Evolutionary conservation across 495 filamentous ascomycete genomes (phyloP), one percentile per base, ranked within the genome.

Genomic region (Tricharina praecox): DNA sequence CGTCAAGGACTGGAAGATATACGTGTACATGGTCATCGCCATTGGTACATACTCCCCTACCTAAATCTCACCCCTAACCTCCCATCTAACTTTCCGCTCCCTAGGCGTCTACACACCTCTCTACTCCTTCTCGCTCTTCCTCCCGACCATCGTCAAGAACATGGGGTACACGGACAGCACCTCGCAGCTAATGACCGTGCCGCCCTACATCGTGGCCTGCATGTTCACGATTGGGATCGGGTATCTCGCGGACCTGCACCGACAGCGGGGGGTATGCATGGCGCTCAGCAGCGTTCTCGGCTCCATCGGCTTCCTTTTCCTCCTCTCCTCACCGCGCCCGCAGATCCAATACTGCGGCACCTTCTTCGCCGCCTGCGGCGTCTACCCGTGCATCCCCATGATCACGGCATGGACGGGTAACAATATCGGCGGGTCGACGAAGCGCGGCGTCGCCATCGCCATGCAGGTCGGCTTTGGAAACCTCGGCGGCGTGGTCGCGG

Each of bases 391-490:
- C 32, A 75, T 82, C 10, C 82, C 82, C 1, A 75, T 79, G 38
- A 74, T 81, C 18, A 68, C 90, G 3, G 80, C 76, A 0, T 92
- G 83, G 84, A 82, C 82, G 37, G 80, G 81, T 10, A 82, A 82
- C 64, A 86, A 86, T 58, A 80, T 84, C 37, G 79, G 78, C 19
- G 82, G 82, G 0, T 81, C 82, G 47, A 81, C 80, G 9, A 87
- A 86, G 62, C 75, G 82, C 21, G 76, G 73, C 46, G 79, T 81
- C 33, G 81, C 79, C 33, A 85, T 84, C 48, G 82, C 82, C n/a
- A 73, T 85, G 69, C 82, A 87, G 59, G 79, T 87, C 40, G 76
- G 73, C 18, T 82, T 87, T 53, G 82, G 81, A 4, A 85, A 84
- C 60, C 62, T 82, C 4, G 81, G 81, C 15, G 81, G 79, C 20